Evolutionary conservation across 2,329 filamentous ascomycete genomes (phyloP).

Genomic region (Simplicillium sp.): DNA sequence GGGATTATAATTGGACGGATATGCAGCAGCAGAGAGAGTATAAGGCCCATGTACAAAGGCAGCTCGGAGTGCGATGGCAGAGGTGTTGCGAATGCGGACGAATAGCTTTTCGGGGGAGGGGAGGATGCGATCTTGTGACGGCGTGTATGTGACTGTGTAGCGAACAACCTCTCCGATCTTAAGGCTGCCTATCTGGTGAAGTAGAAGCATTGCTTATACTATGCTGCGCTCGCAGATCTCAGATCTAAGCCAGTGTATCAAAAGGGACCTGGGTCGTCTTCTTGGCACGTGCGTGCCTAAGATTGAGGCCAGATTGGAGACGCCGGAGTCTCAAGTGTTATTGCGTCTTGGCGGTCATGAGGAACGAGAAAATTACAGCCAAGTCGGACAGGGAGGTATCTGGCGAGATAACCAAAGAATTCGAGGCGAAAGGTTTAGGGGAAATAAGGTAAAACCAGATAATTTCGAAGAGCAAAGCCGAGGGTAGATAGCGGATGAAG

Average conservation of each 20-base stretch:
- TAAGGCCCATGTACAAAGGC: slow-evolving; percentile 97
- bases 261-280: too few species aligned
- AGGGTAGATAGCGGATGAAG: too few species aligned
- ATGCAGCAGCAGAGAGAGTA: slow-evolving; percentile 77
- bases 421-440: too few species aligned
- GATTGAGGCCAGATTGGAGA: neutral
- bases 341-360: too few species aligned
- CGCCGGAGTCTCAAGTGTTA: neutral
- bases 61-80: slow-evolving; percentile 79
- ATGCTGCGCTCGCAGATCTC: too few species aligned
- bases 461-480: too few species aligned
- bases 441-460: too few species aligned
- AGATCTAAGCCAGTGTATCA: too few species aligned
- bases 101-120: slow-evolving; percentile 74
- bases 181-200: slow-evolving; percentile 84
- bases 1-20: slow-evolving; percentile 74
- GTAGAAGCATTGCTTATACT: slow-evolving; percentile 60
- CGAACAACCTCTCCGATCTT: slow-evolving; percentile 92
- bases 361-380: too few species aligned
- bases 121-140: slow-evolving; percentile 78
- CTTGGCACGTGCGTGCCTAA: slow-evolving; percentile 3
- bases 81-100: slow-evolving; percentile 86
- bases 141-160: slow-evolving; percentile 87
- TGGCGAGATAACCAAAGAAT: too few species aligned
- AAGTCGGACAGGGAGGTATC: too few species aligned